These are phyloP conservation scores for Hortiboletus flavorubellus DNA, from an alignment of 768 basidiomycete genomes.

Conservation along the genomic window DNA sequence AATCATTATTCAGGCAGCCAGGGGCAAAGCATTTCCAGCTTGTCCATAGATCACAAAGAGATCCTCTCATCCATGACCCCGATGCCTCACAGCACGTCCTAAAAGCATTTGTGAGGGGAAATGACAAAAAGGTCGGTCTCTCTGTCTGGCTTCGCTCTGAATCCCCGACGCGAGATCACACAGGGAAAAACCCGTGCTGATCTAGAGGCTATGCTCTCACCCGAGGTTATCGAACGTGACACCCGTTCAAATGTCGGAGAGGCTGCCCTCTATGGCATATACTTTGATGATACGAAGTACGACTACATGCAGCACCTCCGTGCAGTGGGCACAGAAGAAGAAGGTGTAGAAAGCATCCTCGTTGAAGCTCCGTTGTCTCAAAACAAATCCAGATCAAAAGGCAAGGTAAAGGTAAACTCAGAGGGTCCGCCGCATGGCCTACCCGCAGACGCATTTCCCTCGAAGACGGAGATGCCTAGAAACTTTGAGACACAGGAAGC, in stretches of 20 bases:
- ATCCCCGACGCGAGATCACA: slow-evolving; percentile 15
- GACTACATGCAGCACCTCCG: slow-evolving; percentile 98
- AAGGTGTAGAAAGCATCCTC: slow-evolving; percentile 76
- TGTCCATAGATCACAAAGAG: slow-evolving; percentile 92
- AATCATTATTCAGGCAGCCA: slow-evolving; percentile 87
- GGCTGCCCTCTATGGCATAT: slow-evolving; percentile 85
- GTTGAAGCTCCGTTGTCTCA: slow-evolving; percentile 66
- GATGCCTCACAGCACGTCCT: slow-evolving; percentile 89
- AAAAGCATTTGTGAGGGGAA: slow-evolving; percentile 73
- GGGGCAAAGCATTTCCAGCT: slow-evolving; percentile 94
- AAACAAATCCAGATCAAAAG: slow-evolving; percentile 27
- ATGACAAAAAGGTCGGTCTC: slow-evolving; percentile 56
- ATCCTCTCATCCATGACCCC: slow-evolving; percentile 92
- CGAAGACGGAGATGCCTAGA: slow-evolving; percentile 66
- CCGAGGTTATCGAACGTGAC: slow-evolving; percentile 47
- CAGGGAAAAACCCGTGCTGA: slow-evolving; percentile 83
- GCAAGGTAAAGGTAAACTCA: slow-evolving; percentile 38
- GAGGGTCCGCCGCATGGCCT: slow-evolving; percentile 47
- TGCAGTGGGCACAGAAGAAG: slow-evolving; percentile 69
- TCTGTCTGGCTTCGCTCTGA: not conserved
- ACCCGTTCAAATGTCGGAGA: slow-evolving; percentile 68
- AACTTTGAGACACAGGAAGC: slow-evolving; percentile 75
- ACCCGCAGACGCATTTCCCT: slow-evolving; percentile 71
- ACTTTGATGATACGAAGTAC: slow-evolving; percentile 94
- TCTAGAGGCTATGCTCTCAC: slow-evolving; percentile 57